Evolutionary conservation across 2,329 filamentous ascomycete species (phyloP).

Genomic region (Metarhizium sp.): DNA sequence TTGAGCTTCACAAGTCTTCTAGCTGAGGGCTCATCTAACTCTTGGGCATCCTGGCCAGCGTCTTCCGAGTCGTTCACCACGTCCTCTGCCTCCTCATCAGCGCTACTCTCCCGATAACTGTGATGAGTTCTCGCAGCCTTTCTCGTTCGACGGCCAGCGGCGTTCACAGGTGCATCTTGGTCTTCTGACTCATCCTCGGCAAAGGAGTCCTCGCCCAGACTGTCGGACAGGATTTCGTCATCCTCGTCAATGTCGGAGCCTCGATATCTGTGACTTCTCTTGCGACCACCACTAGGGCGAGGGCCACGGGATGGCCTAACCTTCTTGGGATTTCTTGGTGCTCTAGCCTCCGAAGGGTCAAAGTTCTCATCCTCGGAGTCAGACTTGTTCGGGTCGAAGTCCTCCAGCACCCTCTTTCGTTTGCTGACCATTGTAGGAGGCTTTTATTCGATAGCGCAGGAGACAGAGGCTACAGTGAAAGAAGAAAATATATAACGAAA

Average conservation of each 20-base stretch:
- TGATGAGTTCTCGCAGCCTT: slow-evolving; percentile 34
- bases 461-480: not conserved
- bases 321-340: slow-evolving; percentile 33
- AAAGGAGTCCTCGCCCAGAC: slow-evolving; percentile 41
- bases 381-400: slow-evolving; percentile 58
- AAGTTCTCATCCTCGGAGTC: slow-evolving; percentile 60
- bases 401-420: slow-evolving; percentile 48
- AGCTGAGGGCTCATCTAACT: slow-evolving; percentile 17
- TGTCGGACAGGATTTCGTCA: slow-evolving; percentile 46
- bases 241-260: slow-evolving; percentile 57
- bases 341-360: slow-evolving; percentile 39
- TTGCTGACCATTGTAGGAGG: slow-evolving; percentile 30
- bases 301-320: slow-evolving; percentile 27
- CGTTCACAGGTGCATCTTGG: slow-evolving; percentile 32
- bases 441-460: slow-evolving; percentile 6
- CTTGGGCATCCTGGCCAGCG: slow-evolving; percentile 14
- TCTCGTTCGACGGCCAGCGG: slow-evolving; percentile 38
- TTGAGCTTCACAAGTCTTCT: slow-evolving; percentile 37
- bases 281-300: slow-evolving; percentile 18
- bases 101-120: slow-evolving; percentile 39
- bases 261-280: slow-evolving; percentile 35
- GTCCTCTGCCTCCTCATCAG: slow-evolving; percentile 28
- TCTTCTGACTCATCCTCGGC: slow-evolving; percentile 30
- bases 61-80: slow-evolving; percentile 18
- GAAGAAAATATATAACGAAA: not conserved